These are phyloP conservation scores for Yamadazyma trypodendri DNA, from an alignment of 1,139 yeast species.

Conservation along the genomic window DNA sequence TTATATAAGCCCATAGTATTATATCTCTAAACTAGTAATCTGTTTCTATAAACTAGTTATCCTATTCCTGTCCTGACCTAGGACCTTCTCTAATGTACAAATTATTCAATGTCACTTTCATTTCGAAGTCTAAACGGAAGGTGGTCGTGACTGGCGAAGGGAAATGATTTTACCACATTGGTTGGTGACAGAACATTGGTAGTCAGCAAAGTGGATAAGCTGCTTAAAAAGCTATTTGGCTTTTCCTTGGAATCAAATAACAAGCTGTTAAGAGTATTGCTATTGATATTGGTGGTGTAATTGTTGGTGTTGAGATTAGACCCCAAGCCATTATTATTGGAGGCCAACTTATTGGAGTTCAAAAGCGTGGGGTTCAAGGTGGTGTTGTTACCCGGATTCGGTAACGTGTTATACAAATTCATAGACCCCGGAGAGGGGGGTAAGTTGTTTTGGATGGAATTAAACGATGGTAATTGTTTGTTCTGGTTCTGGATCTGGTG, in stretches of 20 bases:
- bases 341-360: constrained; percentile 13
- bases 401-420: constrained; percentile 1
- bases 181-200: constrained; percentile 4
- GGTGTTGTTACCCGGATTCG: constrained; percentile 3
- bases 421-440: constrained; percentile 6
- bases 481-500: constrained; percentile 31
- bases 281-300: constrained; percentile 1
- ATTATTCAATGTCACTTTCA: constrained; percentile 14
- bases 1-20: neutral
- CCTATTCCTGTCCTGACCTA: neutral
- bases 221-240: constrained; percentile 73
- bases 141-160: constrained; percentile 6
- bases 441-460: constrained; percentile 32
- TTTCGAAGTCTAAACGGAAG: constrained; percentile 10
- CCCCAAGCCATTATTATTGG: neutral
- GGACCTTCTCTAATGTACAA: neutral
- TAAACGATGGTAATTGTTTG: constrained; percentile 39
- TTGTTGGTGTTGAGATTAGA: constrained; percentile 5
- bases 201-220: constrained; percentile 78
- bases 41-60: no score
- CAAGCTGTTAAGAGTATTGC: constrained; percentile 1
- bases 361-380: constrained; percentile 27
- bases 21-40: no score
- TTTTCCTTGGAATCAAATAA: constrained; percentile 52
- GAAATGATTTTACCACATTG: constrained; percentile 8